A percentile compares a stretch with the other conserved stretches of the same genome.
phyloP scores from a whole-genome alignment of 768 basidiomycete species.

The Lactarius quietus region DNA sequence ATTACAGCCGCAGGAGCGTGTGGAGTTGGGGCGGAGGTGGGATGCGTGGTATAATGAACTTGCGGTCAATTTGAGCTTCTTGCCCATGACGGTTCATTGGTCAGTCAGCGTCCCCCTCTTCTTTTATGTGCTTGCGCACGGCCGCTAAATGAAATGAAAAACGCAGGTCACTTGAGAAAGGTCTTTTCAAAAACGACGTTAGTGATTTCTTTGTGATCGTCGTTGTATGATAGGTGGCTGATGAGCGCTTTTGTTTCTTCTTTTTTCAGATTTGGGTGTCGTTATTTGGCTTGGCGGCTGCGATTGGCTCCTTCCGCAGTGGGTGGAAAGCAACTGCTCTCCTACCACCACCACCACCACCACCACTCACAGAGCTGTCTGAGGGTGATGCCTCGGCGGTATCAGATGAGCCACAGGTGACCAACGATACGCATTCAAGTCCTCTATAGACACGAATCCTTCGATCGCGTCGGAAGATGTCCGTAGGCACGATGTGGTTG shows the following conservation, averaged over 20 bases:
- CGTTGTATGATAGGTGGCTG: too few species aligned
- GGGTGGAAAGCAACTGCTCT: constrained; percentile 24
- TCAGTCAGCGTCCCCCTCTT: constrained; percentile 33
- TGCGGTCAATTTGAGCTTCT: constrained; percentile 65
- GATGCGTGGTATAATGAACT: constrained; percentile 69
- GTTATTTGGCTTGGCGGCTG: constrained; percentile 20
- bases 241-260: background rate
- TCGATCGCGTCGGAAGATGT: background rate
- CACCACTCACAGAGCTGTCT: background rate
- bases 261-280: constrained; percentile 23
- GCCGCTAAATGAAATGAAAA: too few species aligned
- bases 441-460: background rate
- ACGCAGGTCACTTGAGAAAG: constrained; percentile 24
- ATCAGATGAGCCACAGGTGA: constrained; percentile 5
- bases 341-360: background rate
- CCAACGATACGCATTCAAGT: background rate
- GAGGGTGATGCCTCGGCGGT: background rate
- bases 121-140: background rate
- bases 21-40: constrained; percentile 57
- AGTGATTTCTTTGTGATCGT: background rate
- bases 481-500: background rate
- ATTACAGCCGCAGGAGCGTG: constrained; percentile 54
- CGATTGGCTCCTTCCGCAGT: constrained; percentile 23
- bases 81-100: constrained; percentile 88
- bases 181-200: constrained; percentile 25